Conservation (phyloP, 805 yeast species). For the Middelhovenomyces tepae region DNA sequence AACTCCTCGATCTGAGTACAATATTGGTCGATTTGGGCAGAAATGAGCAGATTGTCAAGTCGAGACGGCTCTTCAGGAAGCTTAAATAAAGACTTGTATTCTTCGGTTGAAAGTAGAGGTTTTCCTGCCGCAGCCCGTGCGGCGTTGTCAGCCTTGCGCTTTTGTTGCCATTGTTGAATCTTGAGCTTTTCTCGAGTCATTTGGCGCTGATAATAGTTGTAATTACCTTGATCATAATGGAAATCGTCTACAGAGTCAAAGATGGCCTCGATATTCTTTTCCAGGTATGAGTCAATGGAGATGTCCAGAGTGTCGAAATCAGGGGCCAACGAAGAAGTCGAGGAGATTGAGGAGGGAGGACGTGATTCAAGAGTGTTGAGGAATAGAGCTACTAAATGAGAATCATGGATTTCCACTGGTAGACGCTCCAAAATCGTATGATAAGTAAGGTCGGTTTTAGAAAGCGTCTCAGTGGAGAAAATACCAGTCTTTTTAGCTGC, state of each 20-base stretch:
- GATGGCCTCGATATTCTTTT: constrained; percentile 48
- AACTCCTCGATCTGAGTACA: constrained; percentile 64
- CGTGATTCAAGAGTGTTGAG: constrained; percentile 25
- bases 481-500: constrained; percentile 41
- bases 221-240: constrained; percentile 70
- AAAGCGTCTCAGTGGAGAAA: constrained; percentile 58
- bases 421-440: constrained; percentile 65
- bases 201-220: constrained; percentile 75
- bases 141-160: constrained; percentile 55
- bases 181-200: constrained; percentile 60
- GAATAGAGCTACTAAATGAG: constrained; percentile 53
- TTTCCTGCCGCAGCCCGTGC: constrained; percentile 52
- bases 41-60: constrained; percentile 58
- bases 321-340: constrained; percentile 4
- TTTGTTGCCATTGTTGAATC: constrained; percentile 66
- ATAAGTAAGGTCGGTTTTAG: constrained; percentile 50
- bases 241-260: constrained; percentile 64
- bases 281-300: constrained; percentile 34
- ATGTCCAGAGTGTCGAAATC: constrained; percentile 34
- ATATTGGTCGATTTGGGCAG: constrained; percentile 59
- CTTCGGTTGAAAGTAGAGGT: constrained; percentile 39
- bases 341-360: constrained; percentile 7
- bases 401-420: constrained; percentile 56
- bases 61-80: constrained; percentile 70
- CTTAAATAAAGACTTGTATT: constrained; percentile 58